Base-by-base conservation (phyloP, 257 asterid species). In the Fraxinus anomala region DNA sequence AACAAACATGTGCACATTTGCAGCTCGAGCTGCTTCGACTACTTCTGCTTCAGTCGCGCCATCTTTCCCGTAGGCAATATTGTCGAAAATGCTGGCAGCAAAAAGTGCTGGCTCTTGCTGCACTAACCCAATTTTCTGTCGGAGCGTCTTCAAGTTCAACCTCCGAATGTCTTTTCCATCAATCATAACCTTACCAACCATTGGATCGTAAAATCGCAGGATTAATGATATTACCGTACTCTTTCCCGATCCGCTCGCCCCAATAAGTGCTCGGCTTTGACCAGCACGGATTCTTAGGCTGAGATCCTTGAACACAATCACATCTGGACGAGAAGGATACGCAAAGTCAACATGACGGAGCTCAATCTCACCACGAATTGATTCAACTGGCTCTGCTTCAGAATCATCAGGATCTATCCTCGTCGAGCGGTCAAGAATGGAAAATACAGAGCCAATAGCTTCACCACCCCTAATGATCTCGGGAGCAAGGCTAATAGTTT, bases 51-150 rank as follows among this genome's bases (percentile, higher is more conserved):
- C 99, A 0, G 95, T 89, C 2, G 92, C 97, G 1, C 86, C 96
- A 7, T 93, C 99, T 82, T 91, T 96, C 4, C 98, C 99, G n/a
- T 96, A 96, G 0, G 96, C 96, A 6, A 96, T 96, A 88, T 96
- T 96, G 30, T 96, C 97, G 31, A 92, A 91, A 56, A 96, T 92
- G 88, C 94, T 93, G 1, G 98, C 82, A 0, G 99, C 98, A 51
- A 96, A 96, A 1, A 96, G 95, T 0, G 93, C 98, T 0, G 97
- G 99, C 87, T 96, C 99, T 76, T 96, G 99, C 78, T 96, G 99
- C 1, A 96, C 99, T 37, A 96, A 40, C 0, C 98, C 99, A 68
- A 96, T 96, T 69, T 89, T 93, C 23, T 73, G 93, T 13, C 99
- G 86, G 1, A 96, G 93, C 2, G 98, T 92, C 31, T 89, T 86